Percentiles rank a stretch among this genome's conserved stretches.
Conservation (phyloP, 2,329 filamentous ascomycete genomes). For the Hypoxylon sp. region DNA sequence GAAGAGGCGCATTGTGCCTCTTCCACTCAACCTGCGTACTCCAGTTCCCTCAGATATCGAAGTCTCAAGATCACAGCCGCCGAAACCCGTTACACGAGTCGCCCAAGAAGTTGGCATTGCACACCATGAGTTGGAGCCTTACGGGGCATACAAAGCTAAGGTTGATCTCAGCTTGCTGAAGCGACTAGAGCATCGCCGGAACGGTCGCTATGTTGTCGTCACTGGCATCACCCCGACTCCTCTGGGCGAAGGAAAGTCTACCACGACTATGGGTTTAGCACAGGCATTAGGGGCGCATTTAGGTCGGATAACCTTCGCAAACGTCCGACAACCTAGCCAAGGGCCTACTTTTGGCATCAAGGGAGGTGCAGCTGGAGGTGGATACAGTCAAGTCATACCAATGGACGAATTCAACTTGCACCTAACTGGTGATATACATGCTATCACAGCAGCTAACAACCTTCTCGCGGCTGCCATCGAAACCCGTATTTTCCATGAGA, state of each 20-base stretch:
- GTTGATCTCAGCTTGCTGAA: conserved; percentile 86
- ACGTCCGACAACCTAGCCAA: conserved; percentile 96
- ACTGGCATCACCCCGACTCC: conserved; percentile 97
- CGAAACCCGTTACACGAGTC: conserved; percentile 90
- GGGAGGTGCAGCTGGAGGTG: conserved; percentile 95
- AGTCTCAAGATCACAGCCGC: conserved; percentile 88
- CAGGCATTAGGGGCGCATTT: conserved; percentile 94
- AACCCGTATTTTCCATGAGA: conserved; percentile 98
- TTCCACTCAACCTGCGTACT: conserved; percentile 83
- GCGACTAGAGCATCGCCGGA: conserved; percentile 85
- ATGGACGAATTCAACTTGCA: conserved; percentile 99
- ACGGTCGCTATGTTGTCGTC: conserved; percentile 93
- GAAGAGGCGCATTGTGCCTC: conserved; percentile 81
- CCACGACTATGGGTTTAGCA: conserved; percentile 94
- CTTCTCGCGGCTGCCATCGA: conserved; percentile 96
- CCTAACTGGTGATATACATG: conserved; percentile 97
- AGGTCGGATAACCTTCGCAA: conserved; percentile 90
- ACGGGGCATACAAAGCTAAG: conserved; percentile 96
- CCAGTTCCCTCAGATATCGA: conserved; percentile 97
- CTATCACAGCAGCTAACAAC: conserved; percentile 97
- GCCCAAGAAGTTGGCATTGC: conserved; percentile 91
- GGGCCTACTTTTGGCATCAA: conserved; percentile 99
- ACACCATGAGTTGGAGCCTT: conserved; percentile 91
- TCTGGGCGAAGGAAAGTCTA: conserved; percentile 97
- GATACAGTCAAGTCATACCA: conserved; percentile 98